These are phyloP conservation scores for Wickerhamiella hasegawae DNA, from an alignment of 805 yeast genomes.

Conservation along the genomic window DNA sequence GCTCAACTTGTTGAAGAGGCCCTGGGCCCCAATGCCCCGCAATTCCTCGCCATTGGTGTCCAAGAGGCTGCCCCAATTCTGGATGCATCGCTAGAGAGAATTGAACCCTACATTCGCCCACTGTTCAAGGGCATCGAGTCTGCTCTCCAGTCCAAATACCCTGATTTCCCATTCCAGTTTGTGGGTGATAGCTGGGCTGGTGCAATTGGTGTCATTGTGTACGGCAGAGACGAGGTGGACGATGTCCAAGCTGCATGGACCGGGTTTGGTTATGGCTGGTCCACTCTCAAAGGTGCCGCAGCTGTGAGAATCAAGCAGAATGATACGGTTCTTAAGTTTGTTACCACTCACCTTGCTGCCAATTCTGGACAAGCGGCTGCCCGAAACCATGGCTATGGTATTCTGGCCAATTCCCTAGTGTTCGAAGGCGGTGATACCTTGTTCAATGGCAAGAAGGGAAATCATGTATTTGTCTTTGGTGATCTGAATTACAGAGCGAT, in stretches of 20 bases:
- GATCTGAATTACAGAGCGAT: conserved; percentile 67
- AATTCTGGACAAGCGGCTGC: conserved; percentile 42
- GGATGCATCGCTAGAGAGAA: conserved; percentile 18
- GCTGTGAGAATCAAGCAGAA: conserved; percentile 36
- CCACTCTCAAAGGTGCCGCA: conserved; percentile 63
- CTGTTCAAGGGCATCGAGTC: conserved; percentile 15
- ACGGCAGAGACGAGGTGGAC: conserved; percentile 23
- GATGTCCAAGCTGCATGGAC: conserved; percentile 10
- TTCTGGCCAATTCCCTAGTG: conserved; percentile 36
- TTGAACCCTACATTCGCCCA: conserved; percentile 14
- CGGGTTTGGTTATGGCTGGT: conserved; percentile 35
- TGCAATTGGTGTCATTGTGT: conserved; percentile 19
- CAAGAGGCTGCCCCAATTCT: conserved; percentile 24
- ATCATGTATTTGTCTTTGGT: conserved; percentile 63
- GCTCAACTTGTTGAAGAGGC: conserved; percentile 1
- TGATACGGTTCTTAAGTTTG: conserved; percentile 37
- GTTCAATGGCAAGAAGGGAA: conserved; percentile 26
- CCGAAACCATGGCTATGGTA: conserved; percentile 38
- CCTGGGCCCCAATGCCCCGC: neutral
- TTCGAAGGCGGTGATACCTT: conserved; percentile 39
- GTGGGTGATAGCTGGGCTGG: conserved; percentile 16
- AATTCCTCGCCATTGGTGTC: conserved; percentile 19
- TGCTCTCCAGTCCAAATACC: conserved; percentile 7
- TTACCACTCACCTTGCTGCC: conserved; percentile 61
- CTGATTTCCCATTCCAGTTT: conserved; percentile 4